A percentile compares a stretch with the other conserved stretches of the same genome.
Conservation (phyloP, 345 rosid genomes). For the Citrus sp. region DNA sequence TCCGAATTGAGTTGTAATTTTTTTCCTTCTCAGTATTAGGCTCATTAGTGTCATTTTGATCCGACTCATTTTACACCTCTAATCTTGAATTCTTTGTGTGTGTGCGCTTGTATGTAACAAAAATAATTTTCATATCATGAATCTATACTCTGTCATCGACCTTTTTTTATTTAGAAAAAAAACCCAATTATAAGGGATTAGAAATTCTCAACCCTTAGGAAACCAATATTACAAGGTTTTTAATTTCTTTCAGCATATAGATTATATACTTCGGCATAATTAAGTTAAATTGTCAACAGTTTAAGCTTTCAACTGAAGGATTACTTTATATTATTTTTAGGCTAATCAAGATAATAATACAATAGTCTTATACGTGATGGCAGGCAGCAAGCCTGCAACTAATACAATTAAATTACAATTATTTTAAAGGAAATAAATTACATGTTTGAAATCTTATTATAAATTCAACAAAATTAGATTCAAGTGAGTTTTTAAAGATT, state of each 20-base stretch:
- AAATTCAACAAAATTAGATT: too few relatives aligned
- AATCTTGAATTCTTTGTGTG: too few relatives aligned
- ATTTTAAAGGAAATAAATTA: background rate
- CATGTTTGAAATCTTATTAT: background rate
- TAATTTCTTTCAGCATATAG: too few relatives aligned
- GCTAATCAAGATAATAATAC: background rate
- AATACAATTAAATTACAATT: background rate
- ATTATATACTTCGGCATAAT: background rate
- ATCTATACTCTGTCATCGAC: too few relatives aligned
- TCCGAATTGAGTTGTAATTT: rapidly evolving
- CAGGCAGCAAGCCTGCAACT: background rate
- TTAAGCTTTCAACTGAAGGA: background rate
- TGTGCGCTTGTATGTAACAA: too few relatives aligned
- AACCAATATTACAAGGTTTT: background rate
- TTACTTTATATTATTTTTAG: background rate
- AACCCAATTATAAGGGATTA: background rate
- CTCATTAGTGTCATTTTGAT: background rate
- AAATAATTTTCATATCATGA: too few relatives aligned
- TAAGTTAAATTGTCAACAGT: background rate
- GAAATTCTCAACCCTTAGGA: background rate
- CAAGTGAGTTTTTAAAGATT: too few relatives aligned
- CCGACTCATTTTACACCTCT: background rate
- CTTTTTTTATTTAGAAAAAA: too few relatives aligned
- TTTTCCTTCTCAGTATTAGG: rapidly evolving
- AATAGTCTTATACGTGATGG: background rate